Conservation (phyloP, 352 stramenopile genomes). For the Phytophthora pinifolia region DNA sequence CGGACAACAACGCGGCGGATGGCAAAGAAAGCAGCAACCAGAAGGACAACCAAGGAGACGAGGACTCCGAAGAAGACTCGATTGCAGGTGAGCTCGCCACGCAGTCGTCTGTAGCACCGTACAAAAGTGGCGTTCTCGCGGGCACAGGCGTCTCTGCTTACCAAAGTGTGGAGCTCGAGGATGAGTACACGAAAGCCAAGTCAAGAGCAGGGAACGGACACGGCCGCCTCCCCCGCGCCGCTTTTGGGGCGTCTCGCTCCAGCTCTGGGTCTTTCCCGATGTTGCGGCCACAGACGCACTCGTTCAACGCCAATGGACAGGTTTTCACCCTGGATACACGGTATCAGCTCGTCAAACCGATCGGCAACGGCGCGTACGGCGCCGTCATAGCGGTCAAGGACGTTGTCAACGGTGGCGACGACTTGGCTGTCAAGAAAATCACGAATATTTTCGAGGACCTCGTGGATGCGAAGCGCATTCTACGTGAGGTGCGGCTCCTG, state of each 20-base stretch:
- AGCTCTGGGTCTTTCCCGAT: constrained; percentile 28
- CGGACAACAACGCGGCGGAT: constrained; percentile 24
- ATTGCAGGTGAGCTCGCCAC: constrained; percentile 17
- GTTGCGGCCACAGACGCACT: constrained; percentile 49
- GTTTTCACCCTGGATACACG: constrained; percentile 86
- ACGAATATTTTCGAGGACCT: constrained; percentile 94
- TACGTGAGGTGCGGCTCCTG: constrained; percentile 92
- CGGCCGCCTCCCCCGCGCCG: constrained; percentile 19
- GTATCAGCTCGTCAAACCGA: constrained; percentile 89
- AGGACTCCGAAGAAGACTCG: constrained; percentile 29
- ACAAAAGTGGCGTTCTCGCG: constrained; percentile 28
- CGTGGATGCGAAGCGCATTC: constrained; percentile 98
- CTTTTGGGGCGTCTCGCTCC: constrained; percentile 25
- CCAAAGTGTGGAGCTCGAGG: constrained; percentile 10
- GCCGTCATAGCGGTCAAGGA: constrained; percentile 89
- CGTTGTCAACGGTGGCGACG: constrained; percentile 38
- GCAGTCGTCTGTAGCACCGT: constrained; percentile 27
- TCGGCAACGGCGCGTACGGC: constrained; percentile 88
- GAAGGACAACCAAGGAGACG: constrained; percentile 29
- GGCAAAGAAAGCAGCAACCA: constrained; percentile 27
- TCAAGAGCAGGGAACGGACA: constrained; percentile 14
- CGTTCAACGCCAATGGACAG: constrained; percentile 77
- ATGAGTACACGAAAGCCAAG: constrained; percentile 26
- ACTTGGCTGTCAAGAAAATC: constrained; percentile 95
- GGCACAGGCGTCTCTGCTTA: constrained; percentile 15